Base-by-base conservation (phyloP, 768 basidiomycete genomes). In the Leccinellum luteum region DNA sequence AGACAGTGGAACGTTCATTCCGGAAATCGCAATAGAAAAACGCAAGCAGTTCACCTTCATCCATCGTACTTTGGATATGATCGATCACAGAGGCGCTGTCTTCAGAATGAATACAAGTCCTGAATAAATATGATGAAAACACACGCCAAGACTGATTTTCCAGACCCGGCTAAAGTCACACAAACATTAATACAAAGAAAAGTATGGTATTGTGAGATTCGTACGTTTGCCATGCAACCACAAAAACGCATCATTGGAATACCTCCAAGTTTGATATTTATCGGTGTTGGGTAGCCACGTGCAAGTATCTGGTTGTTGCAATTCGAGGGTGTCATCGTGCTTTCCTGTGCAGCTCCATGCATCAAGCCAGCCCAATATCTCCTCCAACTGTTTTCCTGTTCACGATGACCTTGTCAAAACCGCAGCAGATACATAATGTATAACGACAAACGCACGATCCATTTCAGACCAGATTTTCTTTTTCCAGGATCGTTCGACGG, bases 21-120 rank as follows among this genome's bases (percentile, higher is more conserved):
- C 44, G 44, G 10, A 45, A 45, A 45, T 45, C 44, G 23, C 44
- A 45, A n/a, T 45, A 45, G 44, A 23, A 45, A 8, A 25, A 45
- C 10, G 13, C 21, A 3, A 45, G 21, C 5, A 45, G 10, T 13
- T 45, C 23, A 3, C 14, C 44, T 45, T 45, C 6, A 14, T 2
- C 9, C 6, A 15, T 21, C 6, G 23, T 15, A 14, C 7, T 10
- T 45, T 45, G 13, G 13, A 45, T 21, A 23, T 25, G 12, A 25
- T 45, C 44, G 23, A 45, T 45, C 23, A 45, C 14, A 23, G 44
- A 45, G 23, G 44, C 44, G 1, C 44, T 45, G 23, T 15, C 10
- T 10, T 10, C 3, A 9, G 19, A 14, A 25, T 25, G 44, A 45
- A 45, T 14, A 21, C 23, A 0, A 6, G 13, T 15, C 13, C 3